phyloP scores from a whole-genome alignment of 2,329 filamentous ascomycete species.

The Lasiodiplodia theobromae region DNA sequence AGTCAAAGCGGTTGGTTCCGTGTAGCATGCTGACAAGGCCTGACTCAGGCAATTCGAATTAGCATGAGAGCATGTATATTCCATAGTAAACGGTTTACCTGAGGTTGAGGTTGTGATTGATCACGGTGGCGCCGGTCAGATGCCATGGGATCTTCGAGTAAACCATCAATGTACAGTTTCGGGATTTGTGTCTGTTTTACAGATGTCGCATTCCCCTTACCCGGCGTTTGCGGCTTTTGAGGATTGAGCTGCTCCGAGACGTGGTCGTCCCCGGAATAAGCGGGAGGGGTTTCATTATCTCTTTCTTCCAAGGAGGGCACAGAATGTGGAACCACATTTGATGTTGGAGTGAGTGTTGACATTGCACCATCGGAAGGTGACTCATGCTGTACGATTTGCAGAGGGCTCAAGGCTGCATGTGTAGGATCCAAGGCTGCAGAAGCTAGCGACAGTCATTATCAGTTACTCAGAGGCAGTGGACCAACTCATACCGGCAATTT shows the following conservation, averaged over 20 bases:
- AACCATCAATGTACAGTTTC: background rate
- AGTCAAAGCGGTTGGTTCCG: background rate
- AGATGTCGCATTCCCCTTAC: background rate
- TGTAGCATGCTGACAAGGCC: background rate
- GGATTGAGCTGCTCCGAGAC: background rate
- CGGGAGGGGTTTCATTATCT: background rate
- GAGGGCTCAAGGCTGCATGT: background rate
- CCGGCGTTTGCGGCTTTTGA: background rate
- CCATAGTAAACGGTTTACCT: background rate
- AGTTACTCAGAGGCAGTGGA: background rate
- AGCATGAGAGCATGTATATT: background rate
- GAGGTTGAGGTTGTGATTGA: background rate
- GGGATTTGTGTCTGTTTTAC: background rate
- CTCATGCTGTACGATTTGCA: background rate
- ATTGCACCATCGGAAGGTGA: background rate
- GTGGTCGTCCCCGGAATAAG: background rate
- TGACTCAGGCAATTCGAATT: background rate
- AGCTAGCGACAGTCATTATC: background rate
- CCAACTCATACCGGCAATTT: background rate
- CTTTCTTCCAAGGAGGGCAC: background rate
- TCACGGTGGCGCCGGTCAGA: background rate
- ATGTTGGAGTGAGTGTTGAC: background rate
- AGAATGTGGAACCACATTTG: background rate
- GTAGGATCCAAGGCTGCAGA: background rate
- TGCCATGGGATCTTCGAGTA: background rate